These are phyloP conservation scores for Penicillium psychrosexuale DNA, from an alignment of 2,329 filamentous ascomycete species.

Conservation along the genomic window DNA sequence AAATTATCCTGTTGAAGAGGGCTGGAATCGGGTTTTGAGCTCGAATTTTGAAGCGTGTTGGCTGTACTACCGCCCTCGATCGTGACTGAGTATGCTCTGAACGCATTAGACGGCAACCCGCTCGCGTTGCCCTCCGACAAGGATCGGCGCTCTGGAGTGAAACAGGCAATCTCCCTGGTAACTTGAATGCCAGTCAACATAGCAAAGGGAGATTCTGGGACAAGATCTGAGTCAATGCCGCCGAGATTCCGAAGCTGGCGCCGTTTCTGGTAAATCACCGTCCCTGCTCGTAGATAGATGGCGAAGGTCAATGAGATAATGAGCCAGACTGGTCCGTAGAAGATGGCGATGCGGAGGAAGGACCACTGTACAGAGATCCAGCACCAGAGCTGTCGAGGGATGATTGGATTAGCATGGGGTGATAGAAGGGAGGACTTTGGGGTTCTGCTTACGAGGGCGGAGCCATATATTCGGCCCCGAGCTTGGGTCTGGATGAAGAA, in stretches of 20 bases:
- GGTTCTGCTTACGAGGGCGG: constrained; percentile 56
- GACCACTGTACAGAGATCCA: constrained; percentile 69
- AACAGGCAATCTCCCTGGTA: constrained; percentile 50
- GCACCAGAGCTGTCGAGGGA: constrained; percentile 67
- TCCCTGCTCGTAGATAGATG: constrained; percentile 43
- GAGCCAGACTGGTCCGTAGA: constrained; percentile 57
- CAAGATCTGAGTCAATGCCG: constrained; percentile 43
- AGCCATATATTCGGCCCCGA: constrained; percentile 64
- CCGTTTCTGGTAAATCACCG: constrained; percentile 53
- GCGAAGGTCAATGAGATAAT: constrained; percentile 40
- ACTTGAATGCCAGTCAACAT: constrained; percentile 66
- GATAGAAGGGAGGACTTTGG: not conserved
- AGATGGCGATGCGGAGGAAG: constrained; percentile 67
- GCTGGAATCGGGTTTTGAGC: not conserved
- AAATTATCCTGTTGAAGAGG: constrained; percentile 1
- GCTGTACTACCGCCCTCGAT: constrained; percentile 26
- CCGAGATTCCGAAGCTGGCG: constrained; percentile 58
- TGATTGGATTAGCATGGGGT: not conserved
- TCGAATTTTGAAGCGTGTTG: not conserved
- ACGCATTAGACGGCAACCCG: constrained; percentile 5
- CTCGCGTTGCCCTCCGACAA: constrained; percentile 2
- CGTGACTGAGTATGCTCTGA: constrained; percentile 33
- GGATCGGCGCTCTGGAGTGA: constrained; percentile 7
- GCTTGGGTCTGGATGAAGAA: constrained; percentile 59
- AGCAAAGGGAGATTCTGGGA: constrained; percentile 40